phyloP scores from a whole-genome alignment of 2,329 filamentous ascomycete genomes.

The Emericellopsis cladophorae region DNA sequence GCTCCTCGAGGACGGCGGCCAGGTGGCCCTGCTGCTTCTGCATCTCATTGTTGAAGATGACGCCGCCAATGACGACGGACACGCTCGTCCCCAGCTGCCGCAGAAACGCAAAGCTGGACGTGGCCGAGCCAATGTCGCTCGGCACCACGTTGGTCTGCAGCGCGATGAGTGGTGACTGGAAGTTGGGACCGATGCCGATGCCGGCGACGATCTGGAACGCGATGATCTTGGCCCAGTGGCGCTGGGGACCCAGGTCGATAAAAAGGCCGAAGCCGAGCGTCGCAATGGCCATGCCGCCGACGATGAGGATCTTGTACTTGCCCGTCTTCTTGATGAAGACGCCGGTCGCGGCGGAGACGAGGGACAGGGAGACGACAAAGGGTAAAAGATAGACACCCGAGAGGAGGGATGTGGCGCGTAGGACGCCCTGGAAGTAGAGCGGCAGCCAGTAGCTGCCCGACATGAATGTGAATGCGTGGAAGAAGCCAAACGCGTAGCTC shows the following conservation, averaged over 20 bases:
- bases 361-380: conserved; percentile 52
- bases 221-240: conserved; percentile 42
- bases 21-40: conserved; percentile 37
- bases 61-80: conserved; percentile 61
- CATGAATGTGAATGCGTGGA: conserved; percentile 69
- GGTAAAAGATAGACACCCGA: conserved; percentile 67
- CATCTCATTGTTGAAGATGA: conserved; percentile 70
- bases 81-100: conserved; percentile 57
- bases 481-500: conserved; percentile 52
- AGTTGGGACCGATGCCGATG: conserved; percentile 54
- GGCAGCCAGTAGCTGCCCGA: conserved; percentile 69
- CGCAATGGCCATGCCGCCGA: conserved; percentile 43
- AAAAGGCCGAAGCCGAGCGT: conserved; percentile 53
- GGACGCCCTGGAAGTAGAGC: conserved; percentile 71
- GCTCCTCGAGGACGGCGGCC: conserved; percentile 31
- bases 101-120: conserved; percentile 53
- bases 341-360: conserved; percentile 46
- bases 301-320: conserved; percentile 49
- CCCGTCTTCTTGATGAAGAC: conserved; percentile 51
- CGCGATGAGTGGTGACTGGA: conserved; percentile 56
- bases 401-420: conserved; percentile 54
- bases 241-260: conserved; percentile 44
- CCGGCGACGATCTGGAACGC: conserved; percentile 51
- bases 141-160: conserved; percentile 50
- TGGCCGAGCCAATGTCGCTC: conserved; percentile 55